Base-by-base conservation (phyloP, 306 rosid genomes). In the Casuarina equisetifolia region DNA sequence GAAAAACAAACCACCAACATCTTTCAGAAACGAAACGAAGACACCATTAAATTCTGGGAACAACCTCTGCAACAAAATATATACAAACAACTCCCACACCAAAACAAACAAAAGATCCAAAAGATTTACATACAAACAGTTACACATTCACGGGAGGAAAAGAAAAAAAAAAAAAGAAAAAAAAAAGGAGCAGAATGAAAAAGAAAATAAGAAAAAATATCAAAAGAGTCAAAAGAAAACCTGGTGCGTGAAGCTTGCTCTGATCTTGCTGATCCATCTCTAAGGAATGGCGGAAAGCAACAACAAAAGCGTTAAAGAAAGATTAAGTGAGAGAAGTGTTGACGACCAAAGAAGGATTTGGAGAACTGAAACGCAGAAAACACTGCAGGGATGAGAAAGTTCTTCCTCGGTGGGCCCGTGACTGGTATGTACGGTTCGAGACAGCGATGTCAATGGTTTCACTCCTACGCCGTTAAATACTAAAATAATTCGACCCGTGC, bases 211-310 rank as follows among this genome's bases (percentile, higher is more conserved):
- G 8, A 52, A 42, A 45, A 39, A 7, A 74, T 36, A 38, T 39
- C 45, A 5, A 43, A 55, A 6, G 36, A 74, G 46, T 39, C 67
- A 3, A 40, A 25, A 42, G 12, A 13, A 16, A 54, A 79, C 83
- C 86, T 53, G 76, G 32, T 6, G 66, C 44, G 5, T 70, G 80
- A 25, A 49, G 43, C 71, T 69, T 73, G 11, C 48, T 64, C 6
- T 62, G 88, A 78, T 75, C 84, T 71, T 75, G 75, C 46, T 6
- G 40, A 20, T 85, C 88, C 88, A 85, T 85, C 6, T 74, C 61
- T 5, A 10, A 16, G 11, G 72, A 12, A 51, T 32, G 11, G 17
- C 11, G 13, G 2, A 13, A 72, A 11, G 48, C 4, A 13, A 69
- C 48, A 64, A 46, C 50, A 12, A 16, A n/a, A 10, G 3, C 50